Evolutionary conservation across 83 land plant species (phyloP).

Genomic region (Picea engelmannii): DNA sequence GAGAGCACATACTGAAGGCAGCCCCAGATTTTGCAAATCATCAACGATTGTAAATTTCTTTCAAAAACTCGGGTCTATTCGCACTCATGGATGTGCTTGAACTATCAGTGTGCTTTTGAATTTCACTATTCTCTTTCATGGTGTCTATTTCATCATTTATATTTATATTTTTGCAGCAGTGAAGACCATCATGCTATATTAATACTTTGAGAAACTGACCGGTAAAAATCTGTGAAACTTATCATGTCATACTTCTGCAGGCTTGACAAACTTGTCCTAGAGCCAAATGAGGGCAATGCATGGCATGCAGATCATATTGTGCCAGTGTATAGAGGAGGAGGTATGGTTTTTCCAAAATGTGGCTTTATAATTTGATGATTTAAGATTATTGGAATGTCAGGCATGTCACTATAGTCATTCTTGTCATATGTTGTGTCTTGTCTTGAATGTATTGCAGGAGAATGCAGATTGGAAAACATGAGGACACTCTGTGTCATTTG

Average conservation of each 20-base stretch:
- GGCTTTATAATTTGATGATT: background rate
- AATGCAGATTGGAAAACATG: constrained; percentile 90
- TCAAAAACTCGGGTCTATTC: background rate
- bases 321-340: constrained; percentile 95
- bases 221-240: background rate
- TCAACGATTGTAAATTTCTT: constrained; percentile 57
- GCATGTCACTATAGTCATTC: background rate
- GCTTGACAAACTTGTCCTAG: constrained; percentile 66
- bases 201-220: background rate
- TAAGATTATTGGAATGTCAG: background rate
- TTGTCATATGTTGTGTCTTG: background rate
- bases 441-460: constrained; percentile 35
- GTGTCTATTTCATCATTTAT: background rate
- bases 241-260: constrained; percentile 34
- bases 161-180: background rate
- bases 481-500: constrained; percentile 96
- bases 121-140: no score
- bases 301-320: constrained; percentile 99
- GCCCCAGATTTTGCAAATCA: constrained; percentile 67
- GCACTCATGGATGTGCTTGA: background rate
- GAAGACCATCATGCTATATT: background rate
- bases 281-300: constrained; percentile 87
- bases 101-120: background rate
- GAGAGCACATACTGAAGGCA: constrained; percentile 48
- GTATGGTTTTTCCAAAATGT: constrained; percentile 29